These are phyloP conservation scores for Plectosphaerella sp. DNA, from an alignment of 2,329 filamentous ascomycete genomes.

Conservation along the genomic window DNA sequence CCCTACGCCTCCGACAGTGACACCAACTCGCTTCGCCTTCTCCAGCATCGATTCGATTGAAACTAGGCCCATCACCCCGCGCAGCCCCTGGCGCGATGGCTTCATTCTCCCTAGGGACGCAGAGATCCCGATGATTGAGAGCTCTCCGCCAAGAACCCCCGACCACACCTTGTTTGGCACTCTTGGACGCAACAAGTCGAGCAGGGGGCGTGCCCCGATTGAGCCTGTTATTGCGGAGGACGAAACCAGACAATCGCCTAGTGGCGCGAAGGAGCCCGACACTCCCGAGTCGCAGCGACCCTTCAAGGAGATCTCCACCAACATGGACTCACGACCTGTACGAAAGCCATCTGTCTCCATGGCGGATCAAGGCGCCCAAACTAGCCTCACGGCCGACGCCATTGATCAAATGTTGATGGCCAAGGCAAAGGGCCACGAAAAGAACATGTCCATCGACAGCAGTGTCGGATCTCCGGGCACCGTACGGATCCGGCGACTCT, in stretches of 20 bases:
- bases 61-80: conserved; percentile 39
- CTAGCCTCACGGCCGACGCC: conserved; percentile 73
- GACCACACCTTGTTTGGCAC: conserved; percentile 35
- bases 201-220: conserved; percentile 21
- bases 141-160: conserved; percentile 31
- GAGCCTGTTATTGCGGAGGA: conserved; percentile 57
- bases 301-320: conserved; percentile 60
- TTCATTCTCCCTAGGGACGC: conserved; percentile 51
- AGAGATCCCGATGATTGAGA: conserved; percentile 21
- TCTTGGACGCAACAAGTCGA: conserved; percentile 38
- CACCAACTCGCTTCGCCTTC: conserved; percentile 30
- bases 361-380: conserved; percentile 74
- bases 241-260: conserved; percentile 52
- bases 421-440: conserved; percentile 32
- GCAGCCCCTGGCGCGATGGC: conserved; percentile 49
- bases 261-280: conserved; percentile 32
- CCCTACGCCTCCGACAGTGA: conserved; percentile 8
- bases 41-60: conserved; percentile 41
- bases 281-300: conserved; percentile 53
- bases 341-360: conserved; percentile 40
- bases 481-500: conserved; percentile 36
- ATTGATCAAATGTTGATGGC: conserved; percentile 72
- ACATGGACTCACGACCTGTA: conserved; percentile 36
- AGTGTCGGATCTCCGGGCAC: conserved; percentile 32
- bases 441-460: conserved; percentile 29